Evolutionary conservation across 441 rosid species (phyloP).

Genomic region (Arabidopsis lyrata): DNA sequence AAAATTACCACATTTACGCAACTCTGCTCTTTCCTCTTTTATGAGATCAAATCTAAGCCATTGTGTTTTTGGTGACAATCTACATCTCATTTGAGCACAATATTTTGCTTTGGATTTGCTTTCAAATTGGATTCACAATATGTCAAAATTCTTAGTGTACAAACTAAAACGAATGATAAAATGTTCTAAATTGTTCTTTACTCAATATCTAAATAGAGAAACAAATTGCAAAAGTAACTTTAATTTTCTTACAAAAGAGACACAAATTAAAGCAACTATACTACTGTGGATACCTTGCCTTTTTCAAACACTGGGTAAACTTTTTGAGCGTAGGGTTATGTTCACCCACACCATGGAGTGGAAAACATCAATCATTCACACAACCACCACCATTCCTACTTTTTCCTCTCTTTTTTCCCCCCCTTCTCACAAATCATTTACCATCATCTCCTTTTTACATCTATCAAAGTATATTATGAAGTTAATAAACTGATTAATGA

Average conservation of each 20-base stretch:
- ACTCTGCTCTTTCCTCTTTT: too few relatives aligned
- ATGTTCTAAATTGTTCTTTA: neutral
- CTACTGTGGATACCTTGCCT: constrained; percentile 4
- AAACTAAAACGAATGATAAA: neutral
- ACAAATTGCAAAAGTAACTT: constrained; percentile 13
- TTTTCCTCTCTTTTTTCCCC: constrained; percentile 11
- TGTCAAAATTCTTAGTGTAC: neutral
- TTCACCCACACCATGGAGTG: constrained; percentile 50
- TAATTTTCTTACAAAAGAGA: neutral
- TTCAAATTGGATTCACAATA: neutral
- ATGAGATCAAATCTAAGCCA: too few relatives aligned
- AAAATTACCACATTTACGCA: too few relatives aligned
- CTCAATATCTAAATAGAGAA: neutral
- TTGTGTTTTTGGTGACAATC: too few relatives aligned
- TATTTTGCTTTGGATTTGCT: too few relatives aligned
- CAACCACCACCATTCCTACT: constrained; percentile 47
- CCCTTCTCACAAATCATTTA: constrained; percentile 40
- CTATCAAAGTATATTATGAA: neutral
- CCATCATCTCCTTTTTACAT: constrained; percentile 30
- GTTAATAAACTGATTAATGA: constrained; percentile 15
- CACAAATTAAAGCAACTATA: neutral
- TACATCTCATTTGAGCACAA: too few relatives aligned
- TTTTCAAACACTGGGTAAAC: constrained; percentile 36
- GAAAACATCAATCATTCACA: constrained; percentile 78
- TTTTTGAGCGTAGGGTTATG: constrained; percentile 42